A percentile compares a stretch with the other conserved stretches of the same genome.
Conservation (phyloP, 2,329 filamentous ascomycete genomes). For the Aspergillus sp. region DNA sequence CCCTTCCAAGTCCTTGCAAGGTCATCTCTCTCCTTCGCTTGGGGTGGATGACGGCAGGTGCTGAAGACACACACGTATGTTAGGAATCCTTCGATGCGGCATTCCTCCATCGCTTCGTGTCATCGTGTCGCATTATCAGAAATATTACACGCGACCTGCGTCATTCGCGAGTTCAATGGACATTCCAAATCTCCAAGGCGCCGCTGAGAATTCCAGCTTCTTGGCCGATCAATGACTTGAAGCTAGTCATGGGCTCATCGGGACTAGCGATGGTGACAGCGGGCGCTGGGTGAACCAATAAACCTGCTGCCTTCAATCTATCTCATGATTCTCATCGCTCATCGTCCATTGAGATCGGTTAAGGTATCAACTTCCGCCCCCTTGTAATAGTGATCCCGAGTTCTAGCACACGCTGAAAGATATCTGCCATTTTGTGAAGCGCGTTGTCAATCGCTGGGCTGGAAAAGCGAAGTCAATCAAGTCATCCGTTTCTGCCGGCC, state of each 20-base stretch:
- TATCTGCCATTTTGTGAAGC: not conserved
- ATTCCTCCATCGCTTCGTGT: not conserved
- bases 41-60: not conserved
- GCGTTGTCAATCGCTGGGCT: not conserved
- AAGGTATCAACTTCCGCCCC: not conserved
- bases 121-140: not conserved
- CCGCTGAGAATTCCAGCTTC: not conserved
- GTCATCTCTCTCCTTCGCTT: not conserved
- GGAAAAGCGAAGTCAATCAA: not conserved
- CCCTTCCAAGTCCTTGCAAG: not conserved
- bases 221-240: not conserved
- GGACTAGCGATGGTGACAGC: not conserved
- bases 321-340: not conserved
- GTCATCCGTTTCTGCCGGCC: not conserved
- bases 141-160: not conserved
- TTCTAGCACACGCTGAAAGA: not conserved
- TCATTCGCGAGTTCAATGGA: not conserved
- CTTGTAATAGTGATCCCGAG: not conserved
- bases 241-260: not conserved
- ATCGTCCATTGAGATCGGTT: too few species aligned
- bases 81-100: not conserved
- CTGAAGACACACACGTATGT: not conserved
- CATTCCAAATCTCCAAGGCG: not conserved
- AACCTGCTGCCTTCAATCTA: not conserved
- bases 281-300: not conserved